Conservation (phyloP, 129 eudicot species). For the Silybum marianum region DNA sequence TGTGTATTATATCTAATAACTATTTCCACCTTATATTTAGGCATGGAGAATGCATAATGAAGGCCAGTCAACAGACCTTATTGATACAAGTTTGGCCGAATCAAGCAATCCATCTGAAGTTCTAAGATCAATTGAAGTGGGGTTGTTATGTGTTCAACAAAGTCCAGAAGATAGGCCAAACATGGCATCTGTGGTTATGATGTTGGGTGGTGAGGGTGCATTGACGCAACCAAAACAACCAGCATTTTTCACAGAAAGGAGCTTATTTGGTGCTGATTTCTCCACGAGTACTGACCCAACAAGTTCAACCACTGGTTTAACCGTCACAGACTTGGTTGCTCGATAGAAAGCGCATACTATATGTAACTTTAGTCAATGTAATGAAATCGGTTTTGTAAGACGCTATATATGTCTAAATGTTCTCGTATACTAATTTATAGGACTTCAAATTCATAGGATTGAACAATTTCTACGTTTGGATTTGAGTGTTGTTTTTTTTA, state of each 20-base stretch:
- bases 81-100: constrained; percentile 12
- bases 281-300: constrained; percentile 14
- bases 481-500: no score
- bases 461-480: no score
- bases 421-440: not conserved
- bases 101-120: constrained; percentile 22
- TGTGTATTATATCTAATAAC: not conserved
- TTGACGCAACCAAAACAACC: constrained; percentile 31
- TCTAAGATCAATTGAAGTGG: constrained; percentile 36
- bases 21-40: not conserved
- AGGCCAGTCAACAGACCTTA: constrained; percentile 27
- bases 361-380: not conserved
- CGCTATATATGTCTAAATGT: not conserved
- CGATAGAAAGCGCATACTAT: not conserved
- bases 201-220: constrained; percentile 26
- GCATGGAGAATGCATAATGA: constrained; percentile 31
- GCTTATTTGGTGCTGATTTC: not conserved
- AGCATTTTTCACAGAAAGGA: constrained; percentile 16
- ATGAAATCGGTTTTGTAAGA: not conserved
- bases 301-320: constrained; percentile 14
- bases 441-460: not conserved
- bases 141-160: constrained; percentile 42
- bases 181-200: constrained; percentile 24
- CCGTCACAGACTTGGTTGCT: constrained; percentile 7
- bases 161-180: constrained; percentile 38